Evolutionary conservation across 75 land plant species (phyloP).

Genomic region (Pseudotsuga menziesii): DNA sequence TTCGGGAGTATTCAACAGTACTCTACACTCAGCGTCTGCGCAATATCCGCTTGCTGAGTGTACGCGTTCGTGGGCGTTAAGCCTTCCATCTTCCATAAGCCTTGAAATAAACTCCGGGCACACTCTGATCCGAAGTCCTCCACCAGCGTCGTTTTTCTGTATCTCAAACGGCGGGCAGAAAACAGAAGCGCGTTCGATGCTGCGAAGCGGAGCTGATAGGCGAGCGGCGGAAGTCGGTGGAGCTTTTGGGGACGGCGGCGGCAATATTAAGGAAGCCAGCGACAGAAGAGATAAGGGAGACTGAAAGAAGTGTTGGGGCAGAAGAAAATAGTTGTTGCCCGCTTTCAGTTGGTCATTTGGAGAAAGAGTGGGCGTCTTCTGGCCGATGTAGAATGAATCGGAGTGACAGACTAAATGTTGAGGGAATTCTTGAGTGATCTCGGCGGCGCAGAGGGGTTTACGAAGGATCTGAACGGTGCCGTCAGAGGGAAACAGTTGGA

Average conservation of each 20-base stretch:
- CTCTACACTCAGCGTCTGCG: too few relatives aligned
- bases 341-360: constrained; percentile 24
- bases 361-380: constrained; percentile 36
- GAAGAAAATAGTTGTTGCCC: constrained; percentile 50
- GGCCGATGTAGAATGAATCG: constrained; percentile 56
- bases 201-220: too few relatives aligned
- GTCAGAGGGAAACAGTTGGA: constrained; percentile 32
- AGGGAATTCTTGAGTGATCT: constrained; percentile 32
- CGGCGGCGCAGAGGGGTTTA: constrained; percentile 21
- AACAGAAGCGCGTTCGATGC: too few relatives aligned
- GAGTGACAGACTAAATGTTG: constrained; percentile 43
- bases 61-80: not conserved
- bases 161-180: constrained; percentile 27
- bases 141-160: constrained; percentile 10
- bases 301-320: constrained; percentile 40
- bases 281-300: constrained; percentile 33
- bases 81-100: constrained; percentile 12
- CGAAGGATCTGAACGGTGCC: constrained; percentile 9
- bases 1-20: not conserved
- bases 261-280: constrained; percentile 28
- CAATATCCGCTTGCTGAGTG: too few relatives aligned
- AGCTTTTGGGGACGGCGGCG: not conserved
- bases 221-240: too few relatives aligned
- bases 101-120: constrained; percentile 39
- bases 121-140: constrained; percentile 27